Base-by-base conservation (phyloP, 176 grass and related monocot species). In the Ampelocalamus luodianensis region DNA sequence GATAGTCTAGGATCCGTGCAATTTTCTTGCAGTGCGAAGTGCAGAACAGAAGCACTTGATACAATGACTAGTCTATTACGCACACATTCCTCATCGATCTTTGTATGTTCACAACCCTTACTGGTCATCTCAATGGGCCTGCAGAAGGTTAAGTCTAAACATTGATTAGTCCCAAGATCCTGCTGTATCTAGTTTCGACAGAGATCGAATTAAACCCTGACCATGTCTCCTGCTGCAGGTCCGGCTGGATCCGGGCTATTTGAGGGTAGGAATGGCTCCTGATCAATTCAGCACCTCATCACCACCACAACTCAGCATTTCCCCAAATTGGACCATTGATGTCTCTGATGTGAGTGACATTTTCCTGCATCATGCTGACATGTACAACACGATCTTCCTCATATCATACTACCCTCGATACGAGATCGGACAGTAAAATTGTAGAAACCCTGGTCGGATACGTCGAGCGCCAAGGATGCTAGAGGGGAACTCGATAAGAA, bases 251-350 rank as follows among this genome's bases (percentile, higher is more conserved):
- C 83, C 67, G 22, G 39, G 79, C 55, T 71, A 15, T 77, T 11
- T 86, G 72, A 65, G 65, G 83, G 82, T 68, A 48, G 72, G 55
- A 72, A 72, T 71, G 32, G 72, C 75, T 78, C 83, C 88, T 20
- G n/a, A 37, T 40, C 60, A 84, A 43, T 6, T 84, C 38, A 27
- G 61, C 72, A 66, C 22, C 16, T 43, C 53, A n/a, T 4, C 80
- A 59, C 3, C 58, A 22, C 68, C 67, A 17, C 11, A 26, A 23
- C 48, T 34, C 40, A 82, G 42, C 34, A 77, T 58, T n/a, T 62
- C 83, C 46, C 45, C 79, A 6, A 90, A 58, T 46, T 90, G 88
- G 88, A 90, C 83, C 42, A 90, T 86, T 26, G 78, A 90, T 73
- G 83, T 90, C 40, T 78, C 79, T 20, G 83, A 90, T 36, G 83